Conservation (phyloP, 2,329 filamentous ascomycete genomes). For the Amauroascus niger region DNA sequence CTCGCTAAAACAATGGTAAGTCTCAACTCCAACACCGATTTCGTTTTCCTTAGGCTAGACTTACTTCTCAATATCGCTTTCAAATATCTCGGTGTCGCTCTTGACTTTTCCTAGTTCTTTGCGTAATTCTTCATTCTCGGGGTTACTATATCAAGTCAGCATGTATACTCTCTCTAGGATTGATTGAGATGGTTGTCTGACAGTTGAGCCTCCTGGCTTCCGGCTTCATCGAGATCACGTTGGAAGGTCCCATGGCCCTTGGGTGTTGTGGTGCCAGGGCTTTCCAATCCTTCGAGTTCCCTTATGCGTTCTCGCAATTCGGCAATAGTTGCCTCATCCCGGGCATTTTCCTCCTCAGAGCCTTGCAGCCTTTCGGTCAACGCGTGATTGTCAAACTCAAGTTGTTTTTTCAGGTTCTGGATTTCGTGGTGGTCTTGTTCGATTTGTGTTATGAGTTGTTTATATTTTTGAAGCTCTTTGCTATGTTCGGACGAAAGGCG, state of each 20-base stretch:
- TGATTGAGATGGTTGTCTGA: conserved; percentile 19
- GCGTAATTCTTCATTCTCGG: conserved; percentile 29
- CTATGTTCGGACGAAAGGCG: conserved; percentile 34
- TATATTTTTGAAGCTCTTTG: conserved; percentile 37
- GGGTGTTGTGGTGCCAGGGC: conserved; percentile 32
- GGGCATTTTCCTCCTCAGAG: conserved; percentile 35
- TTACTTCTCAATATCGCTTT: conserved; percentile 6
- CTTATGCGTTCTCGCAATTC: conserved; percentile 36
- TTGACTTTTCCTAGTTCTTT: conserved; percentile 31
- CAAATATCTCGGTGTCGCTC: conserved; percentile 22
- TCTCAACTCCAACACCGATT: neutral
- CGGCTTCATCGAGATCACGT: conserved; percentile 36
- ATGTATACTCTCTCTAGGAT: neutral
- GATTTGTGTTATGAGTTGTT: conserved; percentile 38
- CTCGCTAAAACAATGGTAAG: conserved; percentile 14
- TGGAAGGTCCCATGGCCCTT: conserved; percentile 34
- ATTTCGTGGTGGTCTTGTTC: conserved; percentile 42
- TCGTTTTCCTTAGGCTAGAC: neutral
- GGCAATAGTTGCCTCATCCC: conserved; percentile 35
- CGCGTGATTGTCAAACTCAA: conserved; percentile 42
- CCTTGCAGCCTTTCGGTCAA: conserved; percentile 37
- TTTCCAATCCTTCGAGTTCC: conserved; percentile 35
- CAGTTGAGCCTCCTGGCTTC: conserved; percentile 33
- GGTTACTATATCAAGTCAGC: conserved; percentile 28
- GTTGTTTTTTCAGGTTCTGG: conserved; percentile 40